Evolutionary conservation across 2,329 filamentous ascomycete species (phyloP).

Genomic region (Botrytis paeoniae): DNA sequence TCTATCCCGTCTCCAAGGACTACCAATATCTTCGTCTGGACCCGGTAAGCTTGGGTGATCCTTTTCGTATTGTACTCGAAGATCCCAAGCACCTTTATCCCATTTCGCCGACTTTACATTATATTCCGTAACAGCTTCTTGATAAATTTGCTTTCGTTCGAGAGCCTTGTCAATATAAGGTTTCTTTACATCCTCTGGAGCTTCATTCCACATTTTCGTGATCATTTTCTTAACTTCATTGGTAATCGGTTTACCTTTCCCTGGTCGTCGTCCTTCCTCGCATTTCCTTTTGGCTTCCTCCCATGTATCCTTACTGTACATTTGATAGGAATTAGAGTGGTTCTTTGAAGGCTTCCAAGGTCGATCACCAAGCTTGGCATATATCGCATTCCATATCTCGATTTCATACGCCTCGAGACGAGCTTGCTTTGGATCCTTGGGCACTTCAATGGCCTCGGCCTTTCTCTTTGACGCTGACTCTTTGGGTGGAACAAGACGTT

Average conservation of each 20-base stretch:
- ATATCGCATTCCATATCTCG: conserved; percentile 51
- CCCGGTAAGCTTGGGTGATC: conserved; percentile 48
- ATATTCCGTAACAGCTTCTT: conserved; percentile 55
- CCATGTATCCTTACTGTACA: conserved; percentile 79
- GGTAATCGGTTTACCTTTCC: conserved; percentile 62
- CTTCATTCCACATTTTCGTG: conserved; percentile 87
- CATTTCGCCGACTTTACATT: conserved; percentile 64
- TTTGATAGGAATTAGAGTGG: conserved; percentile 79
- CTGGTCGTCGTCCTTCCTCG: conserved; percentile 61
- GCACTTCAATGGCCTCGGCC: conserved; percentile 37
- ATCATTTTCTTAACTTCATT: conserved; percentile 85
- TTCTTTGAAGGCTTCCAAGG: conserved; percentile 70
- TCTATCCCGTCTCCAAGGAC: conserved; percentile 35
- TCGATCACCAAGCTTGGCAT: conserved; percentile 65
- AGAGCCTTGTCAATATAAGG: conserved; percentile 76
- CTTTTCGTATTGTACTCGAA: conserved; percentile 51
- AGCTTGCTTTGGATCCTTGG: conserved; percentile 50
- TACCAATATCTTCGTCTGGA: conserved; percentile 37
- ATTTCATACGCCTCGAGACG: conserved; percentile 56
- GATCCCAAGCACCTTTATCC: conserved; percentile 63
- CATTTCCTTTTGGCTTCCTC: conserved; percentile 60
- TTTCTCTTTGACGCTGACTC: conserved; percentile 56
- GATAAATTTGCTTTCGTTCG: conserved; percentile 65
- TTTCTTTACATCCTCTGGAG: conserved; percentile 64
- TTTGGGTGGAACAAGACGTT: conserved; percentile 69